Base-by-base conservation (phyloP, 163 green algal species). In the Chlamydomonas reinhardtii region DNA sequence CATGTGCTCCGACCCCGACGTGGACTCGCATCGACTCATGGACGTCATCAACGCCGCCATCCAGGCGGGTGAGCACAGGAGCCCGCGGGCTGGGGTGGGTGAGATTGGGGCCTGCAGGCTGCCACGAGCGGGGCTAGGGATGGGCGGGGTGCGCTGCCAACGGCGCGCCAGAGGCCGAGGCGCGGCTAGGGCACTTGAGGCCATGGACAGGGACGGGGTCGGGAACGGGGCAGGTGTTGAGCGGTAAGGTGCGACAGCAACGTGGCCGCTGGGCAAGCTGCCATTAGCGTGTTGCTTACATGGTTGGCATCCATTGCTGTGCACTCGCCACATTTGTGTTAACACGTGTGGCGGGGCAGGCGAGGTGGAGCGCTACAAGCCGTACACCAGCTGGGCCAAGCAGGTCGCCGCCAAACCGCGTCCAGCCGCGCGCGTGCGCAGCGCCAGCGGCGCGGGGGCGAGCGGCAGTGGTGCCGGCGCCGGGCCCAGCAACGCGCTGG, bases 21-120 rank as follows among this genome's bases (percentile, higher is more conserved):
- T 84, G 0, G 96, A 98, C 74, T 95, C 93, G 31, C 94, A 98
- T 73, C 90, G 96, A 12, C 98, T 98, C 87, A 93, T 89, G 82
- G 94, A 97, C 82, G 65, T 88, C 1, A 80, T 97, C 0, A 48
- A 93, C 27, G 83, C 68, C 0, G 94, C 92, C 9, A 95, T 98
- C 27, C 37, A 73, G 4, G 79, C 75, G 31, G 91, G 90, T 89
- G 75, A 48, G 61, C 76, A 82, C 43, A 19, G 48, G 6, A 56
- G 48, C 48, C 11, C 11, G 48, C 48, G 12, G 48, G 48, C 11
- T 12, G 48, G 48, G 48, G 11, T 56, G 48, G 48, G 48, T n/a
- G n/a, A 17, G 48, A 14, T 17, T 56, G 11, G 48, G 48, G 43
- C 11, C 43, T 32, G n/a, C 27, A 19, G 17, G 65, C n/a, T 48